phyloP scores from a whole-genome alignment of 1,284 basidiomycete species.

The Leccinum huronense region DNA sequence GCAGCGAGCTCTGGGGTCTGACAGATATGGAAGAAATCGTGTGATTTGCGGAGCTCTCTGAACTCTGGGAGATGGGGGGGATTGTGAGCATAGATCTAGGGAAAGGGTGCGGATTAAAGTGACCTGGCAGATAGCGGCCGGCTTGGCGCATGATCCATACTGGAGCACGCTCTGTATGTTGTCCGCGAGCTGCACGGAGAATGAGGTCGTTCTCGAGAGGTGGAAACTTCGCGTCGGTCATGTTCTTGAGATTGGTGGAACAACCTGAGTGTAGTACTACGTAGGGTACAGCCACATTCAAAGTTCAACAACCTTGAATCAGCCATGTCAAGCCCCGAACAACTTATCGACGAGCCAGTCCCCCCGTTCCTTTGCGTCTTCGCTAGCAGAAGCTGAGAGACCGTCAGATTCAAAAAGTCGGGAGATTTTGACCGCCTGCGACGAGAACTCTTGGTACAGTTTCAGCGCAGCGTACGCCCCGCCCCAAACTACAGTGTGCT shows the following conservation, averaged over 20 bases:
- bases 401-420: slow-evolving; percentile 69
- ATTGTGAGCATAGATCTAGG: not conserved
- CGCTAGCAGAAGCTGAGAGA: slow-evolving; percentile 6
- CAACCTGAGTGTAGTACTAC: not conserved
- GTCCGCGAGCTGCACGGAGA: slow-evolving; percentile 84
- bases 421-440: slow-evolving; percentile 75
- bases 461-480: slow-evolving; percentile 58
- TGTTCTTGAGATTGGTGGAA: slow-evolving; percentile 11
- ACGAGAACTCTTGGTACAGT: slow-evolving; percentile 61
- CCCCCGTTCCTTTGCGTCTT: not conserved
- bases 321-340: slow-evolving; percentile 49
- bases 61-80: slow-evolving; percentile 61
- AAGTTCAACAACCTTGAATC: not conserved
- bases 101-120: slow-evolving; percentile 20
- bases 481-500: not conserved
- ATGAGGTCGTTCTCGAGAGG: slow-evolving; percentile 87
- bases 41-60: slow-evolving; percentile 73
- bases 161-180: slow-evolving; percentile 88
- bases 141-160: slow-evolving; percentile 99
- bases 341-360: slow-evolving; percentile 61
- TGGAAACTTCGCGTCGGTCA: slow-evolving; percentile 52
- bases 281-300: slow-evolving; percentile 22
- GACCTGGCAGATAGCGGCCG: slow-evolving; percentile 92
- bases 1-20: slow-evolving; percentile 82
- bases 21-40: slow-evolving; percentile 94